Base-by-base conservation (phyloP, 108 stramenopile genomes). In the Discostella pseudostelligera region DNA sequence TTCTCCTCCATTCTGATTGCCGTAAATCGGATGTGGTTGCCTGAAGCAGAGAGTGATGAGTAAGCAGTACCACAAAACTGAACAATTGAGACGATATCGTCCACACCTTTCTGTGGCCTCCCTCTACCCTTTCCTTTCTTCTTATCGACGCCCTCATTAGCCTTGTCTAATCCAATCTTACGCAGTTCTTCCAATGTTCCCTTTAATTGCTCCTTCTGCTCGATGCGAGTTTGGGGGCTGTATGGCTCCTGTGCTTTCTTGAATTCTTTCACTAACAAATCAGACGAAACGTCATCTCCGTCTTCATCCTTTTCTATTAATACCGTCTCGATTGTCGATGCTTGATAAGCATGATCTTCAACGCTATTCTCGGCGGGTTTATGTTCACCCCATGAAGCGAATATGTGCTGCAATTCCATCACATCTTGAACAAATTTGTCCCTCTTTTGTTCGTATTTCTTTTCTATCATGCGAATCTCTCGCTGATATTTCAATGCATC, bases 1-100 rank as follows among this genome's bases (percentile, higher is more conserved):
- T 59, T 56, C 21, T 67, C 56, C 55, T 57, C 56, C 62, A 46
- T 65, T 56, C 66, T 35, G 24, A 76, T 68, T 37, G 62, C 75
- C 20, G 75, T 69, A 56, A 76, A 76, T 39, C 46, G 69, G 28
- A 76, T 51, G 56, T 76, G 75, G 43, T 61, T 53, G 29, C 65
- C 73, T 74, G 39, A 19, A 21, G 21, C 25, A 25, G 39, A 8
- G 8, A 48, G 7, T 11, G 40, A 29, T 39, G 14, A 25, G 37
- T 54, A 37, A 54, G 51, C 0, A 9, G 19, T 53, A 7, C 32
- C 39, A 65, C 35, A 14, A 56, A 19, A 37, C 7, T 17, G 14
- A 53, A 16, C 40, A 59, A 21, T 14, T 12, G n/a, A 12, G 37
- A 35, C 10, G 26, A 37, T 17, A 54, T 40, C 28, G 22, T 13